Evolutionary conservation across 495 filamentous ascomycete genomes (phyloP).

Genomic region (Penicillium canescens): DNA sequence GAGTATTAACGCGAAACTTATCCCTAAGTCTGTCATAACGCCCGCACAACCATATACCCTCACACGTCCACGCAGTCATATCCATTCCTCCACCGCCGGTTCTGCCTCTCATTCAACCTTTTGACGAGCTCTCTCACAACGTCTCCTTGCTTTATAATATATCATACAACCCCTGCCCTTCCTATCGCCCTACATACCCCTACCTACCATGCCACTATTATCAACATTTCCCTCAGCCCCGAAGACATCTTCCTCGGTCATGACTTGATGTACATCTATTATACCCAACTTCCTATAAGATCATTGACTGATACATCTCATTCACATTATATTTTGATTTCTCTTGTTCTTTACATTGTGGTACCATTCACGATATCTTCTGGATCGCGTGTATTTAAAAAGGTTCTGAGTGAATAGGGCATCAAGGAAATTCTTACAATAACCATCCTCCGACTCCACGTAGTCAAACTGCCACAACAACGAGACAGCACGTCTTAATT

Average conservation of each 20-base stretch:
- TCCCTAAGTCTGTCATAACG: too few relatives aligned
- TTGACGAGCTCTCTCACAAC: neutral
- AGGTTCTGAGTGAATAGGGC: too few relatives aligned
- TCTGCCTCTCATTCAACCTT: neutral
- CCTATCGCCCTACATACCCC: neutral
- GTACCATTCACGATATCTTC: neutral
- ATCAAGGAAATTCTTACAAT: too few relatives aligned
- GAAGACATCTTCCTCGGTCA: constrained; percentile 9
- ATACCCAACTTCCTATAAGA: constrained; percentile 22
- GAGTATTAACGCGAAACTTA: too few relatives aligned
- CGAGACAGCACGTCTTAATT: too few relatives aligned
- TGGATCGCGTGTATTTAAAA: too few relatives aligned
- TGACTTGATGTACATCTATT: constrained; percentile 32
- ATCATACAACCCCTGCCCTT: neutral
- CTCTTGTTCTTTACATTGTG: neutral
- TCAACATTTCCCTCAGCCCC: neutral
- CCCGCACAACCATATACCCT: neutral
- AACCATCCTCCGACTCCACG: too few relatives aligned
- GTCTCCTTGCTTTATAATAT: neutral
- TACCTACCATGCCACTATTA: neutral
- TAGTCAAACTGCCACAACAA: too few relatives aligned
- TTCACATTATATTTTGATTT: neutral
- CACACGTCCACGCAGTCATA: neutral
- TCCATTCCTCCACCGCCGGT: neutral
- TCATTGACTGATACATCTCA: constrained; percentile 2